Evolutionary conservation across 1,284 basidiomycete species (phyloP).

Genomic region (Trichosporon sp.): DNA sequence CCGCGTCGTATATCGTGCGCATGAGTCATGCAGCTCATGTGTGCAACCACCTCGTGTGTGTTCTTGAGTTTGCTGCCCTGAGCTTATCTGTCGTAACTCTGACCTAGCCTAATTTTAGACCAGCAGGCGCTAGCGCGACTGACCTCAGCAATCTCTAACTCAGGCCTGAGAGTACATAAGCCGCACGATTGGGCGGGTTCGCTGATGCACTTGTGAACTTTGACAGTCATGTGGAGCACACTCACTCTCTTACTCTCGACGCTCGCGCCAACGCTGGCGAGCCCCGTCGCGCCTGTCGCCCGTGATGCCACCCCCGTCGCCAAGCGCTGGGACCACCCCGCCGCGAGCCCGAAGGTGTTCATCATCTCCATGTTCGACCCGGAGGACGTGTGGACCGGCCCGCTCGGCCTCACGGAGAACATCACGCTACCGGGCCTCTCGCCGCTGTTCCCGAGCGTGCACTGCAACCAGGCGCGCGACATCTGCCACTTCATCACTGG

Average conservation of each 20-base stretch:
- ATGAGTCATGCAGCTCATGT: background rate
- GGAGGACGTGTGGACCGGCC: conserved; percentile 44
- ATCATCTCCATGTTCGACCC: conserved; percentile 36
- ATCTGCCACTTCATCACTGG: conserved; percentile 51
- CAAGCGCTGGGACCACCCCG: background rate
- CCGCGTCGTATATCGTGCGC: background rate
- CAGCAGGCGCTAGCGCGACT: background rate
- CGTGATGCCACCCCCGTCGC: background rate
- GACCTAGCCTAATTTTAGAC: background rate
- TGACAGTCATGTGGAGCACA: background rate
- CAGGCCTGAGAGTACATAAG: background rate
- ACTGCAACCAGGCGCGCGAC: conserved; percentile 49
- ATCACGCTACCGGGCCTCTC: conserved; percentile 52
- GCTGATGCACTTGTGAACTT: background rate
- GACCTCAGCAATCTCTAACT: background rate
- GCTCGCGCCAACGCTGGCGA: background rate
- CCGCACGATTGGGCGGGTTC: background rate
- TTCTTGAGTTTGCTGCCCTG: background rate
- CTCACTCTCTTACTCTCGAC: background rate
- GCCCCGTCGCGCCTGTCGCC: background rate
- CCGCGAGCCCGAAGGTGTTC: background rate
- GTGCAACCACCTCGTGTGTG: background rate
- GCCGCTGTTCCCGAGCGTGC: conserved; percentile 52
- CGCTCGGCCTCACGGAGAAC: conserved; percentile 45
- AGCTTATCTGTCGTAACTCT: background rate